phyloP scores from a whole-genome alignment of 2,329 filamentous ascomycete species.

The Fonsecaea erecta region DNA sequence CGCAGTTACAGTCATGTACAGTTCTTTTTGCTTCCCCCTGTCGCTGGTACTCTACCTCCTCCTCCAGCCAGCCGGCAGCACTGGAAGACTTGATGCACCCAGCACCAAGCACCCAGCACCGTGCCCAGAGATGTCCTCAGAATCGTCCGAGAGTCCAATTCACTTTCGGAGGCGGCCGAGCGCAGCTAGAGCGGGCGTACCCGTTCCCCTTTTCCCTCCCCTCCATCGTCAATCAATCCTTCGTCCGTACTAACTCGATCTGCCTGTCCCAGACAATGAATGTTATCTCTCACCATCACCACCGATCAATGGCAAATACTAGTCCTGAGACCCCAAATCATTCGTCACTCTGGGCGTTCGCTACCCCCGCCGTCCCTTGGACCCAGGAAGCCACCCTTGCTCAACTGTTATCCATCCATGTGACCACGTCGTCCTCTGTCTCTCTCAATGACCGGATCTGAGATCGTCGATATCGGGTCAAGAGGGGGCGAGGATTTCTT shows the following conservation, averaged over 20 bases:
- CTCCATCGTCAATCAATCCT: conserved; percentile 4
- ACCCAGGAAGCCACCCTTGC: neutral
- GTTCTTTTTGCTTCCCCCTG: neutral
- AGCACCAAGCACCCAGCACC: neutral
- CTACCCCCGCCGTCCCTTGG: neutral
- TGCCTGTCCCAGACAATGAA: neutral
- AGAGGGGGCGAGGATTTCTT: conserved; percentile 14
- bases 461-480: conserved; percentile 13
- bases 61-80: neutral
- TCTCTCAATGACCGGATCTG: neutral
- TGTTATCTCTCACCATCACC: neutral
- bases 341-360: neutral
- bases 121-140: neutral
- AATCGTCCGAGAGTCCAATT: neutral
- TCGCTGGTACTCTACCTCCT: neutral
- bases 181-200: conserved; percentile 12
- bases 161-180: conserved; percentile 20
- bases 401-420: neutral
- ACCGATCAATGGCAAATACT: neutral
- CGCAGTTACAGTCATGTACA: neutral
- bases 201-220: conserved; percentile 10
- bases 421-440: neutral
- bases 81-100: neutral
- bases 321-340: neutral
- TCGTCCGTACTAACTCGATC: neutral